phyloP scores from a whole-genome alignment of 2,329 filamentous ascomycete genomes.

The Fusarium continuum region DNA sequence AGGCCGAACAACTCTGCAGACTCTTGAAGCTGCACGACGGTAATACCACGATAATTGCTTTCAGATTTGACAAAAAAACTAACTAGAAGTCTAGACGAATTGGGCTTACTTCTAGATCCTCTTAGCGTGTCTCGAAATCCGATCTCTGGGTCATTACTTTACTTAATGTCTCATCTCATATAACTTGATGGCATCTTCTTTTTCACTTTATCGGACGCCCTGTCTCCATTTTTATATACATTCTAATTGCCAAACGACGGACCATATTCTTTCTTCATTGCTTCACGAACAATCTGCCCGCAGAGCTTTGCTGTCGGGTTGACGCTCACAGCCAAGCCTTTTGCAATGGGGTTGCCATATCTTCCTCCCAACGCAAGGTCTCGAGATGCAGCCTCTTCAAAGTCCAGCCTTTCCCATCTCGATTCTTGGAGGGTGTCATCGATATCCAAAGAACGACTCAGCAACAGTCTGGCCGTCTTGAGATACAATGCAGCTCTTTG shows the following conservation, averaged over 20 bases:
- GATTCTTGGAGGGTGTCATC: conserved; percentile 54
- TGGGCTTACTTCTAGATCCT: conserved; percentile 41
- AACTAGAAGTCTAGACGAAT: conserved; percentile 42
- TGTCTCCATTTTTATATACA: conserved; percentile 16
- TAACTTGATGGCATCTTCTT: neutral
- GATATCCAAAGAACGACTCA: conserved; percentile 51
- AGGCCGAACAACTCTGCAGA: conserved; percentile 62
- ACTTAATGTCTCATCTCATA: neutral
- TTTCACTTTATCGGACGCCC: conserved; percentile 2
- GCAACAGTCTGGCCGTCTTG: conserved; percentile 62
- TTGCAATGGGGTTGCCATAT: conserved; percentile 72
- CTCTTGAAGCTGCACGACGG: conserved; percentile 57
- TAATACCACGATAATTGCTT: conserved; percentile 34
- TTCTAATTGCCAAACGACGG: conserved; percentile 54
- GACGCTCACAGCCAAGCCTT: conserved; percentile 69
- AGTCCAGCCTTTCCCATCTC: conserved; percentile 62
- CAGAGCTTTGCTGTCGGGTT: conserved; percentile 77
- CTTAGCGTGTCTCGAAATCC: conserved; percentile 11
- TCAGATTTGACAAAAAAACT: neutral
- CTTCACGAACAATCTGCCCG: conserved; percentile 73
- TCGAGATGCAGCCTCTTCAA: conserved; percentile 69
- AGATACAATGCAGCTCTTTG: conserved; percentile 74
- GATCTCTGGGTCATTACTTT: neutral
- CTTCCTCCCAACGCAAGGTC: conserved; percentile 72
- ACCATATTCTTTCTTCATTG: conserved; percentile 74